Evolutionary conservation across 2,329 filamentous ascomycete species (phyloP).

Genomic region (Furcasterigmium sp.): DNA sequence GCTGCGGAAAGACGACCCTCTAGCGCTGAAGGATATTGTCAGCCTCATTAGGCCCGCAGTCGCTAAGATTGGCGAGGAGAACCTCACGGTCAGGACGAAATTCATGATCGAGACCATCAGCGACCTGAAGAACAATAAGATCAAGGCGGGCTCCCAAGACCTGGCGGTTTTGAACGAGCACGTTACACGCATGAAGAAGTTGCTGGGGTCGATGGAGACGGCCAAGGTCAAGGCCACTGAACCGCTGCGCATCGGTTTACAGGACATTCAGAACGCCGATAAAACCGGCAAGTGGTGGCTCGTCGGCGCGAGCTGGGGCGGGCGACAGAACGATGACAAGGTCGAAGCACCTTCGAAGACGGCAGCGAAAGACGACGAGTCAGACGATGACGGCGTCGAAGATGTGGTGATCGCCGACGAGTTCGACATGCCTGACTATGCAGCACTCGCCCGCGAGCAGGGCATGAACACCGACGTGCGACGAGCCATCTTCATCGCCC

Average conservation of each 20-base stretch:
- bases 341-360: neutral
- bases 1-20: slow-evolving; percentile 82
- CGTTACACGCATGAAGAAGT: slow-evolving; percentile 82
- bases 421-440: slow-evolving; percentile 58
- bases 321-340: slow-evolving; percentile 19
- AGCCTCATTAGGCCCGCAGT: slow-evolving; percentile 70
- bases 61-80: slow-evolving; percentile 59
- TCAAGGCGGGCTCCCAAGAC: slow-evolving; percentile 68
- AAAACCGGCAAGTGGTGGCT: slow-evolving; percentile 98
- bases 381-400: slow-evolving; percentile 20
- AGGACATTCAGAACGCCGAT: slow-evolving; percentile 77
- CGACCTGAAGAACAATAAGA: slow-evolving; percentile 88
- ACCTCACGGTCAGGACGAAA: slow-evolving; percentile 80
- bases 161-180: slow-evolving; percentile 75
- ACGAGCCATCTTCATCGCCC: slow-evolving; percentile 85
- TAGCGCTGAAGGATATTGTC: slow-evolving; percentile 84
- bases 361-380: slow-evolving; percentile 9
- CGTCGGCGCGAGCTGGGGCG: slow-evolving; percentile 86
- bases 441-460: slow-evolving; percentile 70
- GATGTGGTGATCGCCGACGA: slow-evolving; percentile 23
- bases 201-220: slow-evolving; percentile 70
- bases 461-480: slow-evolving; percentile 84
- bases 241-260: slow-evolving; percentile 74
- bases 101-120: slow-evolving; percentile 98
- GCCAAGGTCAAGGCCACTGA: slow-evolving; percentile 66